Conservation (phyloP, 2,329 filamentous ascomycete species). For the Pestalotiopsis sp. region DNA sequence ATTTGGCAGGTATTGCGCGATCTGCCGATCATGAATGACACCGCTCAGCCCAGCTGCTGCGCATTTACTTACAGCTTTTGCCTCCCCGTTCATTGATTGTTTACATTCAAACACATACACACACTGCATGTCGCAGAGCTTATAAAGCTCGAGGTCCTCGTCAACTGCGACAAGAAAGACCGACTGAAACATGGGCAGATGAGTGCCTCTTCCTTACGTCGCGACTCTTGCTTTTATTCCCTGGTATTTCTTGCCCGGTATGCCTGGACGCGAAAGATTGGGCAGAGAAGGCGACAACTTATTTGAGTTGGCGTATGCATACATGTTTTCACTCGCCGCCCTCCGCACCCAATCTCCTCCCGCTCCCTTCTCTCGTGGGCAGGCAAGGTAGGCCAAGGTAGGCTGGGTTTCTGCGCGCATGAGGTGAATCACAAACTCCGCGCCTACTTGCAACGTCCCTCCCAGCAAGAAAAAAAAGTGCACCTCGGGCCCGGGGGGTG, state of each 20-base stretch:
- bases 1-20: not conserved
- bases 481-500: no score
- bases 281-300: not conserved
- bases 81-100: not conserved
- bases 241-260: not conserved
- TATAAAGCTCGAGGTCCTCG: not conserved
- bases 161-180: not conserved
- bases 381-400: not conserved
- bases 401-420: not conserved
- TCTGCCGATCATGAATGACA: not conserved
- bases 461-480: not conserved
- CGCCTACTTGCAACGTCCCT: not conserved
- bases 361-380: not conserved
- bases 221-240: not conserved
- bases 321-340: not conserved
- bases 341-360: no score
- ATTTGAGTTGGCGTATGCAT: not conserved
- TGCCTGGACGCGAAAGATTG: no score
- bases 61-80: not conserved
- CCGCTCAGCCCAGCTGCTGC: not conserved
- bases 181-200: not conserved
- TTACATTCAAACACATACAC: not conserved
- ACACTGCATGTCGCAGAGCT: constrained; percentile 6
- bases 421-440: no score
- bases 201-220: not conserved